Conservation (phyloP, 495 filamentous ascomycete species). For the Aspergillus steynii region DNA sequence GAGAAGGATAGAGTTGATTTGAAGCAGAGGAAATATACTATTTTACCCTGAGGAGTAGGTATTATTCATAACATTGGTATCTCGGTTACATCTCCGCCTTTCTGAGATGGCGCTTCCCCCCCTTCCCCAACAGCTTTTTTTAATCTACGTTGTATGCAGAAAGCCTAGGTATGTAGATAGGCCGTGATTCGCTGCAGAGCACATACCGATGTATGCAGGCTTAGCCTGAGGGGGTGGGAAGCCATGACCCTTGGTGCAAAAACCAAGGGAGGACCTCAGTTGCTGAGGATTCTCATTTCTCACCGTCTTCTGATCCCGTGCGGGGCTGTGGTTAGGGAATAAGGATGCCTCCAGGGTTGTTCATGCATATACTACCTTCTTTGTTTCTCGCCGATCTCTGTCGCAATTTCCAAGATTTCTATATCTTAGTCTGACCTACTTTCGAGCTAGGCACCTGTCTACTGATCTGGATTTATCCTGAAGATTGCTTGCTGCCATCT, state of each 20-base stretch:
- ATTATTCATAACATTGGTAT: conserved; percentile 1
- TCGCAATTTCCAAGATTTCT: too few relatives aligned
- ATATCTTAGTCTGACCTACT: too few relatives aligned
- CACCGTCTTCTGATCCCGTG: conserved; percentile 20
- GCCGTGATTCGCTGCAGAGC: too few relatives aligned
- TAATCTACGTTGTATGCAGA: too few relatives aligned
- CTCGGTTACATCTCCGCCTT: conserved; percentile 9
- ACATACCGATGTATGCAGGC: conserved; percentile 5
- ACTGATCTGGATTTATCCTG: too few relatives aligned
- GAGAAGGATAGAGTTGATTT: background rate
- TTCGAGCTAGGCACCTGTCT: too few relatives aligned
- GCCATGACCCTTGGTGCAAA: conserved; percentile 17
- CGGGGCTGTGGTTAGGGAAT: conserved; percentile 9
- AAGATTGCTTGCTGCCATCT: too few relatives aligned
- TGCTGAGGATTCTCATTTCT: conserved; percentile 18
- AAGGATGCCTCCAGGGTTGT: conserved; percentile 8
- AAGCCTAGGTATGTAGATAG: too few relatives aligned
- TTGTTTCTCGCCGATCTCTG: conserved; percentile 5
- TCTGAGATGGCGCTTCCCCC: conserved; percentile 1
- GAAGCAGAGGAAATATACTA: background rate
- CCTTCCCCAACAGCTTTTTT: conserved; percentile 1
- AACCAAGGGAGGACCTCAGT: conserved; percentile 10
- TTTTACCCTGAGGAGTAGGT: background rate
- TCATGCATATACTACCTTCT: conserved; percentile 14
- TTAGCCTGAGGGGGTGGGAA: conserved; percentile 2